Percentiles rank a stretch among this genome's conserved stretches.
These are phyloP conservation scores for Annulohypoxylon stygium DNA, from an alignment of 495 filamentous ascomycete genomes.

Conservation along the genomic window DNA sequence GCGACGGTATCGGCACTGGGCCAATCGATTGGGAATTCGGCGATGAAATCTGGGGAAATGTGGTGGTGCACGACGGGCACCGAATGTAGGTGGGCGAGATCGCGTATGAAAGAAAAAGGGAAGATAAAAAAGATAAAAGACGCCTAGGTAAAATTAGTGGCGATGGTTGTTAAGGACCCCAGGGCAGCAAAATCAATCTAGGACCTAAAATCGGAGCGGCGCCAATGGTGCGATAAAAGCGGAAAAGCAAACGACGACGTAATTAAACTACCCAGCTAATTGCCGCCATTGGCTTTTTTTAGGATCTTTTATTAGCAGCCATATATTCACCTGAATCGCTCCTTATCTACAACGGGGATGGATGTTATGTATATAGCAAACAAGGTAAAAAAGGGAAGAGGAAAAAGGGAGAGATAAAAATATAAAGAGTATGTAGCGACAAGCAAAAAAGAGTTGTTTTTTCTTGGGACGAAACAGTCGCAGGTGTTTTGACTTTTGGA, in stretches of 20 bases:
- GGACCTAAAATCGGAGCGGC: not conserved
- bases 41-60: not conserved
- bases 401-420: not conserved
- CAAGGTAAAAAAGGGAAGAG: not conserved
- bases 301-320: constrained; percentile 23
- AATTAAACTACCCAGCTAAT: constrained; percentile 19
- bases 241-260: constrained; percentile 18
- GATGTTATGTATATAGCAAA: not conserved
- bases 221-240: constrained; percentile 20
- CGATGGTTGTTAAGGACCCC: constrained; percentile 6
- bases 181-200: constrained; percentile 3
- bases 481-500: constrained; percentile 15
- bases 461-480: constrained; percentile 9
- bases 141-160: constrained; percentile 30
- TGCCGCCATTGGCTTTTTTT: constrained; percentile 12
- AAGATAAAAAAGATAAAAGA: constrained; percentile 4
- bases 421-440: not conserved
- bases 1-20: constrained; percentile 20
- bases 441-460: not conserved
- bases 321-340: constrained; percentile 7
- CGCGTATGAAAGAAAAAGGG: constrained; percentile 7
- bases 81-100: not conserved
- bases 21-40: constrained; percentile 12
- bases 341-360: constrained; percentile 9
- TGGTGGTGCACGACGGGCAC: constrained; percentile 4